Percentiles rank a stretch among this genome's conserved stretches.
Conservation (phyloP, 192 early-diverging fungal genomes). For the Coemansia sp. region DNA sequence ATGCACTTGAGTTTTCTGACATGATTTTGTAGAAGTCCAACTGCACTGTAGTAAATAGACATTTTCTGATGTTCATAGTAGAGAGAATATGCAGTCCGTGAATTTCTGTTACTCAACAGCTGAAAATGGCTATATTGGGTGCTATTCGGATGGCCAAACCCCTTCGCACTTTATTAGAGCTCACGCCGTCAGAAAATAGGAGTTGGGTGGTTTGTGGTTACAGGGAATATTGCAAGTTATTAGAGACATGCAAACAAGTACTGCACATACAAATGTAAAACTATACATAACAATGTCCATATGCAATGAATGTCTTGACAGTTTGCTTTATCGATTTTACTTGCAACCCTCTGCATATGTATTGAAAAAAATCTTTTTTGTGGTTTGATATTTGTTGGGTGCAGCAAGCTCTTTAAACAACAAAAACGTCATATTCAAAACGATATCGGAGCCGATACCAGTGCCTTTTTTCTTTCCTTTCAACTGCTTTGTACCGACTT, state of each 20-base stretch:
- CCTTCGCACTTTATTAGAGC: background rate
- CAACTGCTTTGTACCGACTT: background rate
- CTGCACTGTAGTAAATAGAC: background rate
- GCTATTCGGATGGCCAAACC: background rate
- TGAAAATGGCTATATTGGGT: constrained; percentile 5
- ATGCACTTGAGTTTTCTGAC: too few relatives aligned
- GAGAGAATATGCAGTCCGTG: background rate
- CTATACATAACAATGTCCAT: background rate
- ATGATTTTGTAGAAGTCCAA: too few relatives aligned
- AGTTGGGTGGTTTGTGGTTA: too few relatives aligned
- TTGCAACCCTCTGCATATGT: background rate
- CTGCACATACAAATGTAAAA: too few relatives aligned
- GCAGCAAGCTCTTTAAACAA: background rate
- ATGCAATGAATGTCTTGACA: background rate
- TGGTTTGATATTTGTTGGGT: background rate
- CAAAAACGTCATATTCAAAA: background rate
- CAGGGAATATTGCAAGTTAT: too few relatives aligned
- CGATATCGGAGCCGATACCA: background rate
- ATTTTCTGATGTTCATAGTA: background rate
- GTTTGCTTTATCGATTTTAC: background rate
- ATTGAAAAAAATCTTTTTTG: background rate
- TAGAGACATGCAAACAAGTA: too few relatives aligned
- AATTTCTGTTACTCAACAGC: background rate
- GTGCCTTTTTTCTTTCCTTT: background rate
- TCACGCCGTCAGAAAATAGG: too few relatives aligned